phyloP scores from a whole-genome alignment of 371 early-diverging fungal species.

The Rhizoclosmatium hyalinum region DNA sequence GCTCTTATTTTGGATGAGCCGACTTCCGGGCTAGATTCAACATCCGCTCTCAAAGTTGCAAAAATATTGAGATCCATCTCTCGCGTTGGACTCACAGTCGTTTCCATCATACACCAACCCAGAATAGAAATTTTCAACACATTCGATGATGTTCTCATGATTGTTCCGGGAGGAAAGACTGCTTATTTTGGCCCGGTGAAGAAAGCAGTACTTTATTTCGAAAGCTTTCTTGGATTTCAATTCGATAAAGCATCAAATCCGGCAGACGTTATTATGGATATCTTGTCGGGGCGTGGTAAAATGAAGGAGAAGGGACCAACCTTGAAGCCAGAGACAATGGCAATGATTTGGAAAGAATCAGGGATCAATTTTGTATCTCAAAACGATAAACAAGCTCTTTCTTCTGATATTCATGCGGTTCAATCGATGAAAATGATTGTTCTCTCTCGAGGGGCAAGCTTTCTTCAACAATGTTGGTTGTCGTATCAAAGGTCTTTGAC shows the following conservation, averaged over 20 bases:
- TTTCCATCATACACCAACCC: slow-evolving; percentile 93
- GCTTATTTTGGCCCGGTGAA: slow-evolving; percentile 74
- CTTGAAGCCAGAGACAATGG: slow-evolving; percentile 15
- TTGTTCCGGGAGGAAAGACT: slow-evolving; percentile 74
- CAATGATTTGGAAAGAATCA: background rate
- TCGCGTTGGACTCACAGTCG: slow-evolving; percentile 64
- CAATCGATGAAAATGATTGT: slow-evolving; percentile 6
- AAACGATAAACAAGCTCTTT: background rate
- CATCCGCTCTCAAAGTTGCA: slow-evolving; percentile 44
- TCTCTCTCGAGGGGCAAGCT: slow-evolving; percentile 23
- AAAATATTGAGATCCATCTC: slow-evolving; percentile 39
- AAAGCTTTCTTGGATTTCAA: slow-evolving; percentile 38
- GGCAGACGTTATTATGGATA: slow-evolving; percentile 59
- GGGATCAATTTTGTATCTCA: background rate
- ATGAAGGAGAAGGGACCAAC: slow-evolving; percentile 8
- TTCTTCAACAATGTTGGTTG: slow-evolving; percentile 18
- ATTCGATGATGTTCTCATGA: slow-evolving; percentile 85
- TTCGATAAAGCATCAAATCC: slow-evolving; percentile 35
- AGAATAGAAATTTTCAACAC: slow-evolving; percentile 85
- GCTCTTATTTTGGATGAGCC: slow-evolving; percentile 85
- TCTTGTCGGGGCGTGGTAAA: slow-evolving; percentile 43
- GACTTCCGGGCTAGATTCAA: slow-evolving; percentile 83
- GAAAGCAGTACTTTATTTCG: slow-evolving; percentile 38
- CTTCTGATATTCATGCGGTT: slow-evolving; percentile 4
- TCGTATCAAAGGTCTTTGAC: slow-evolving; percentile 24